A percentile compares a stretch with the other conserved stretches of the same genome.
Conservation (phyloP, 1,139 yeast genomes). For the Pneumocystis jirovecii region DNA sequence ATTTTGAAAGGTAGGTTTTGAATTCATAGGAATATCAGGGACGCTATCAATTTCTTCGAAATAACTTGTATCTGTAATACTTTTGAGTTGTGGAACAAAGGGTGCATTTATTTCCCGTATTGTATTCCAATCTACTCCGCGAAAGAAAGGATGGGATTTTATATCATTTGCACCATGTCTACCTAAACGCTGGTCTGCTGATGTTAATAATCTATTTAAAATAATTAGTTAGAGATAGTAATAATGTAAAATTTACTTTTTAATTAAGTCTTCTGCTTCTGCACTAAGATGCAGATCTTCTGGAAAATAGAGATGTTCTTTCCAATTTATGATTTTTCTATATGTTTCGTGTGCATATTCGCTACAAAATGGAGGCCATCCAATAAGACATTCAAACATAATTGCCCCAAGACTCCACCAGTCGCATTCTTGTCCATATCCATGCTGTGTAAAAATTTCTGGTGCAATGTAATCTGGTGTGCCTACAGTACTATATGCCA, state of each 20-base stretch:
- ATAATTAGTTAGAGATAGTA: not conserved
- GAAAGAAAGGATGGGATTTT: conserved; percentile 58
- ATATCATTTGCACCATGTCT: conserved; percentile 91
- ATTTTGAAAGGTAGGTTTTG: conserved; percentile 10
- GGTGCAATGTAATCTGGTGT: conserved; percentile 99
- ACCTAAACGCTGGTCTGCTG: conserved; percentile 76
- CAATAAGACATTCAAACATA: conserved; percentile 95
- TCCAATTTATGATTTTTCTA: conserved; percentile 88
- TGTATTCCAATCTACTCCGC: conserved; percentile 75
- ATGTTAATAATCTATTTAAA: conserved; percentile 44
- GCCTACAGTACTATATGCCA: conserved; percentile 98
- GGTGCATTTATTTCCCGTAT: conserved; percentile 92
- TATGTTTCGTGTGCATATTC: conserved; percentile 98
- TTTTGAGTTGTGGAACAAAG: conserved; percentile 66
- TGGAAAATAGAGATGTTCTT: conserved; percentile 82
- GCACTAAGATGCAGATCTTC: conserved; percentile 89
- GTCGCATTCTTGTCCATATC: conserved; percentile 97
- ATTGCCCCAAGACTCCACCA: conserved; percentile 99
- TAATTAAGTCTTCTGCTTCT: conserved; percentile 84
- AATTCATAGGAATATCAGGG: conserved; percentile 58
- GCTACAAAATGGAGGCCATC: conserved; percentile 99
- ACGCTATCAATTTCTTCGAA: conserved; percentile 95
- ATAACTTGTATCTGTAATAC: conserved; percentile 90
- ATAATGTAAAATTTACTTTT: conserved; percentile 23
- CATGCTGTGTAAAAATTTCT: conserved; percentile 89